A percentile compares a stretch with the other conserved stretches of the same genome.
Evolutionary conservation across 495 filamentous ascomycete genomes (phyloP).

Genomic region (Chlorociboria aeruginascens): DNA sequence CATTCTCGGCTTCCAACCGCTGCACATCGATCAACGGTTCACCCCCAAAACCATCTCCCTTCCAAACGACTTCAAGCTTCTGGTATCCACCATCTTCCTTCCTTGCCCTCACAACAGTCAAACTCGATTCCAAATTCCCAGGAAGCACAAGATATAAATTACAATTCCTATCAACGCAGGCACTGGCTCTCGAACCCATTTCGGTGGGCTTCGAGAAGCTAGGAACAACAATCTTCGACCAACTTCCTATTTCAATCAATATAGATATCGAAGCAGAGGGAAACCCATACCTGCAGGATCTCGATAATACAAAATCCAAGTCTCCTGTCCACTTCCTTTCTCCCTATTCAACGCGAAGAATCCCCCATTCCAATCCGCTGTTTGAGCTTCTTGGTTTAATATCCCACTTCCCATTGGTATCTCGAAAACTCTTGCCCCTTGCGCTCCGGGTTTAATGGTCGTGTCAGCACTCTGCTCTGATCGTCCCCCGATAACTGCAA

Average conservation of each 20-base stretch:
- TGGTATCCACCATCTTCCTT: not conserved
- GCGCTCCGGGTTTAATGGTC: conserved; percentile 2
- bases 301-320: conserved; percentile 13
- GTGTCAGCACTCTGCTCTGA: not conserved
- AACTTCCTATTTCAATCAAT: conserved; percentile 4
- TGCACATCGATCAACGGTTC: conserved; percentile 14
- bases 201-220: conserved; percentile 8
- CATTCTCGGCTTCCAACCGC: conserved; percentile 5
- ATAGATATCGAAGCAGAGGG: not conserved
- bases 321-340: conserved; percentile 3
- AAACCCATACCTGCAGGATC: conserved; percentile 2
- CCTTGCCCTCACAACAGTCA: conserved; percentile 3
- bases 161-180: conserved; percentile 9
- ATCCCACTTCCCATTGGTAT: conserved; percentile 14
- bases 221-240: conserved; percentile 2
- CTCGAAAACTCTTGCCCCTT: conserved; percentile 5
- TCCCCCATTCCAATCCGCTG: conserved; percentile 8
- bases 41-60: conserved; percentile 10
- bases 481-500: conserved; percentile 1
- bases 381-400: conserved; percentile 14
- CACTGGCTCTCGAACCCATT: conserved; percentile 8
- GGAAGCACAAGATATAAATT: conserved; percentile 11
- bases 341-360: conserved; percentile 14
- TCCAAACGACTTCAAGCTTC: conserved; percentile 5
- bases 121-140: conserved; percentile 12